Percentiles rank a stretch among this genome's conserved stretches.
phyloP scores from a whole-genome alignment of 345 rosid species.

The Dipteronia dyeriana region DNA sequence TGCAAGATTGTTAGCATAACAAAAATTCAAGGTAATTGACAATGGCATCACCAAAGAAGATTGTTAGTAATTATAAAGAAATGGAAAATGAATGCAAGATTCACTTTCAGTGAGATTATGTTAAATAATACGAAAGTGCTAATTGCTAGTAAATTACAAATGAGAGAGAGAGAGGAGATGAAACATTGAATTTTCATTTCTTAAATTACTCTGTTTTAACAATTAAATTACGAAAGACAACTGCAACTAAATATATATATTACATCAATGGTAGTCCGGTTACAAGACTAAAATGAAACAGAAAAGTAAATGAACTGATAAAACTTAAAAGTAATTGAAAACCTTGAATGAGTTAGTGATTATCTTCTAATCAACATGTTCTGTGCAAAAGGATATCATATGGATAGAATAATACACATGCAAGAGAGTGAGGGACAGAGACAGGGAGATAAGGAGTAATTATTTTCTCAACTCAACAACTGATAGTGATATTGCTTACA shows the following conservation, averaged over 20 bases:
- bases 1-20: too few species aligned
- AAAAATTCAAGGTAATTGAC: not conserved
- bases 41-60: not conserved
- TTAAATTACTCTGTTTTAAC: conserved; percentile 23
- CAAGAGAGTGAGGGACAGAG: not conserved
- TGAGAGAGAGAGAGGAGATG: not conserved
- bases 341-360: not conserved
- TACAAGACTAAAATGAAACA: too few species aligned
- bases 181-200: conserved; percentile 19
- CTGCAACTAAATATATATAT: not conserved
- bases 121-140: too few species aligned
- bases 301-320: too few species aligned
- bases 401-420: not conserved
- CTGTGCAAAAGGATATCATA: not conserved
- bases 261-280: not conserved
- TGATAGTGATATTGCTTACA: not conserved
- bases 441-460: not conserved
- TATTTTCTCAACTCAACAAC: not conserved
- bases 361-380: not conserved
- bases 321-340: conserved; percentile 40
- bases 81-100: too few species aligned
- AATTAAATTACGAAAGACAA: not conserved
- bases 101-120: too few species aligned
- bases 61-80: too few species aligned
- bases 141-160: not conserved